Conservation (phyloP, 2,329 filamentous ascomycete genomes). For the Trichoderma sp. region DNA sequence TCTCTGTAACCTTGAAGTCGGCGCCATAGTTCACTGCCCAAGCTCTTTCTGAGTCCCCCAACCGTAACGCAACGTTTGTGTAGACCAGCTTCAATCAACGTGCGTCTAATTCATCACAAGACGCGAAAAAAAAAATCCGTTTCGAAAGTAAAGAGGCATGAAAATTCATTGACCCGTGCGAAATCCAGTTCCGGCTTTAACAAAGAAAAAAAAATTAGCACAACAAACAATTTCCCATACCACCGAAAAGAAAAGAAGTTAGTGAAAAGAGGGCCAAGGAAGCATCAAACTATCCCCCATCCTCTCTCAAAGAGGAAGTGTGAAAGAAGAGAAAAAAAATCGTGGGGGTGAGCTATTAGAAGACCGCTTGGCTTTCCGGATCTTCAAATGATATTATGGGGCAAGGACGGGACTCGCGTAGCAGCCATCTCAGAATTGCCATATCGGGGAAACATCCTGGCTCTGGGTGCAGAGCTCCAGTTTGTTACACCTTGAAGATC, state of each 20-base stretch:
- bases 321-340: slow-evolving; percentile 30
- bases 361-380: slow-evolving; percentile 11
- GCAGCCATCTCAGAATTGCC: background rate
- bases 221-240: background rate
- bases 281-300: background rate
- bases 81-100: slow-evolving; percentile 12
- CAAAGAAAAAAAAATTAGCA: background rate
- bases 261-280: slow-evolving; percentile 24
- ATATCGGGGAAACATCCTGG: background rate
- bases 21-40: slow-evolving; percentile 11
- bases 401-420: background rate
- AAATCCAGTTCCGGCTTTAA: slow-evolving; percentile 17
- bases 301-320: slow-evolving; percentile 26
- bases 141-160: background rate
- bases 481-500: slow-evolving; percentile 12
- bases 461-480: background rate
- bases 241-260: background rate
- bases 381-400: slow-evolving; percentile 8
- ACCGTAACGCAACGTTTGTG: background rate
- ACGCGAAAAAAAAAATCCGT: background rate
- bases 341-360: slow-evolving; percentile 25
- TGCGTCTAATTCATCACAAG: background rate
- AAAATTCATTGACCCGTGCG: background rate
- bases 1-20: slow-evolving; percentile 3
- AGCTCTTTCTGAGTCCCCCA: background rate